A percentile compares a stretch with the other conserved stretches of the same genome.
phyloP scores from a whole-genome alignment of 2,329 filamentous ascomycete species.

The Verticillium nubilum region DNA sequence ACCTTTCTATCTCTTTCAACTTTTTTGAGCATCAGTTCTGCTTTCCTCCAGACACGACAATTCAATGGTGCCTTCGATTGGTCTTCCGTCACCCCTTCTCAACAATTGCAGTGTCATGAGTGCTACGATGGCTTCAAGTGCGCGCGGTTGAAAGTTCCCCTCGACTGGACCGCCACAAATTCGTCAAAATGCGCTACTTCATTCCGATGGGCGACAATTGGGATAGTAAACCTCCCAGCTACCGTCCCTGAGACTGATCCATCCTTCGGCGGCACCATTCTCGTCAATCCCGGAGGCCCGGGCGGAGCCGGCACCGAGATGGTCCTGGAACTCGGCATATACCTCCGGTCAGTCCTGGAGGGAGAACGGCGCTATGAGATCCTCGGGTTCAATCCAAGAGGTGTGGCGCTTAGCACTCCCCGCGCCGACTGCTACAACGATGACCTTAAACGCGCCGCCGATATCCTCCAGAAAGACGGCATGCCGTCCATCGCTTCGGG shows the following conservation, averaged over 20 bases:
- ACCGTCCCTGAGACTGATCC: constrained; percentile 28
- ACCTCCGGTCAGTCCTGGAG: constrained; percentile 9
- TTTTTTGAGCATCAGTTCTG: background rate
- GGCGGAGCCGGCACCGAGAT: constrained; percentile 32
- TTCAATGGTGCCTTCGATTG: constrained; percentile 25
- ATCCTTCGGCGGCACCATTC: constrained; percentile 34
- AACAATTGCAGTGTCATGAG: constrained; percentile 28
- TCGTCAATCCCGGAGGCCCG: constrained; percentile 40
- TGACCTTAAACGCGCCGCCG: constrained; percentile 20
- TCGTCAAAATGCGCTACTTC: background rate
- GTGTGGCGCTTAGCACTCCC: constrained; percentile 30
- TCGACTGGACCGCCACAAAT: constrained; percentile 32
- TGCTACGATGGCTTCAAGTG: constrained; percentile 35
- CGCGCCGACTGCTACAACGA: constrained; percentile 31
- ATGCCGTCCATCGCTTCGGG: constrained; percentile 18
- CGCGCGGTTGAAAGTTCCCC: constrained; percentile 34
- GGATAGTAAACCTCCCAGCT: constrained; percentile 35
- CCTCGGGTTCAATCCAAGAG: constrained; percentile 39
- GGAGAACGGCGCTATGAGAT: constrained; percentile 30
- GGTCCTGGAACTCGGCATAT: constrained; percentile 20
- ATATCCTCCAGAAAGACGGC: constrained; percentile 23
- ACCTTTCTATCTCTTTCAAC: background rate
- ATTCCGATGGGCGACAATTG: constrained; percentile 21
- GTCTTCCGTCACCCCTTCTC: constrained; percentile 25
- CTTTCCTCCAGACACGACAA: background rate